A percentile compares a stretch with the other conserved stretches of the same genome.
Conservation (phyloP, 495 filamentous ascomycete genomes). For the Paragyromitra xinjiangensis region DNA sequence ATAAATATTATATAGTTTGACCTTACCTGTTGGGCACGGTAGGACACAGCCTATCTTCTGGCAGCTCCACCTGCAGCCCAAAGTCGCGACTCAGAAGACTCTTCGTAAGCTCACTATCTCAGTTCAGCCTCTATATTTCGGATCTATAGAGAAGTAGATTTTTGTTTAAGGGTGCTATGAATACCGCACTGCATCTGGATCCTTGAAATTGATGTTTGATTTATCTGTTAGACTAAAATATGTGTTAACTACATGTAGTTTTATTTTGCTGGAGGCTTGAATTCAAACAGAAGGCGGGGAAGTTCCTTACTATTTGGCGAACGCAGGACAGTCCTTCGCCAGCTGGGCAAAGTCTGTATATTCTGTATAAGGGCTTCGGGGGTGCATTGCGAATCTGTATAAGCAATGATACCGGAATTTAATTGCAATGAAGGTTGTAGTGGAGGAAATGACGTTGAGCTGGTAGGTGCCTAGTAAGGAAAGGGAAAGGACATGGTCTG, state of each 20-base stretch:
- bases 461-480: neutral
- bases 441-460: neutral
- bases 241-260: neutral
- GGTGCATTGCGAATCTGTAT: conserved; percentile 44
- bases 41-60: conserved; percentile 76
- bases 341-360: conserved; percentile 53
- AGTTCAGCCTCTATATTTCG: conserved; percentile 13
- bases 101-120: conserved; percentile 72
- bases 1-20: neutral
- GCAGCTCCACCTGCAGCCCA: conserved; percentile 65
- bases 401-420: neutral
- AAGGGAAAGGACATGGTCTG: neutral
- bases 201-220: conserved; percentile 74
- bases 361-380: conserved; percentile 49
- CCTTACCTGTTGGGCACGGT: conserved; percentile 67
- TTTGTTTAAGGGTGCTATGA: neutral
- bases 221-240: conserved; percentile 24
- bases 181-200: conserved; percentile 76
- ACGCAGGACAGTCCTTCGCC: conserved; percentile 46
- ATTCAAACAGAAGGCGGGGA: neutral
- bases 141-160: neutral
- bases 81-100: conserved; percentile 81
- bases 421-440: neutral
- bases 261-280: neutral
- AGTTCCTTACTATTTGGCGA: conserved; percentile 48